Evolutionary conservation across 177 flowering plant species (phyloP).

Genomic region (Telopea speciosissima): DNA sequence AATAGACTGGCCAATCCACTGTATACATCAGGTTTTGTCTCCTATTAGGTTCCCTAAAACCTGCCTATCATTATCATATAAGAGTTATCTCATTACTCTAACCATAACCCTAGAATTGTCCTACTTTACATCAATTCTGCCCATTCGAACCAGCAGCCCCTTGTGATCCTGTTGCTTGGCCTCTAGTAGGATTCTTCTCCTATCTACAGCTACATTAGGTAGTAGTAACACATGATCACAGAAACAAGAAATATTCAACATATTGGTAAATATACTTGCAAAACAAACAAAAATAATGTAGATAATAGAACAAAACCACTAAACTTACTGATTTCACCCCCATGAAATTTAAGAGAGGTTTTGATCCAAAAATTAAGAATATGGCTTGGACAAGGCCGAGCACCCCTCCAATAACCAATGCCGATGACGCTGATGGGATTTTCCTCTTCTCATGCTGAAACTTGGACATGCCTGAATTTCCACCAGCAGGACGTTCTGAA

Average conservation of each 20-base stretch:
- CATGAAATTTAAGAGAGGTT: constrained; percentile 57
- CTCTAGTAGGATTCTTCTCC: too few relatives aligned
- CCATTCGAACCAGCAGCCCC: too few relatives aligned
- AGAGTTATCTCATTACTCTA: too few relatives aligned
- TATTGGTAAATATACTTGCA: background rate
- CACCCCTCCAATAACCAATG: constrained; percentile 55
- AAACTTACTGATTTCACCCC: constrained; percentile 65
- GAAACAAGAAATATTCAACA: background rate
- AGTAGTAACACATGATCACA: background rate
- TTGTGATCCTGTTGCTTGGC: too few relatives aligned
- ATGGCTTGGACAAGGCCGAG: constrained; percentile 75
- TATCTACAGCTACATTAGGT: too few relatives aligned
- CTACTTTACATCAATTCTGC: too few relatives aligned
- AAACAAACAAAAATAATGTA: background rate
- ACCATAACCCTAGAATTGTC: too few relatives aligned
- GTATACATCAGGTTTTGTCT: too few relatives aligned
- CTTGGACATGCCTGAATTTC: constrained; percentile 13
- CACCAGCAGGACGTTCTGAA: constrained; percentile 8
- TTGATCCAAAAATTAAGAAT: constrained; percentile 54
- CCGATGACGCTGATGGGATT: constrained; percentile 76
- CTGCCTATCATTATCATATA: too few relatives aligned
- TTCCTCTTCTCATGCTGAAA: constrained; percentile 27
- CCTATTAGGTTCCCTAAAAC: too few relatives aligned
- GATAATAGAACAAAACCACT: background rate
- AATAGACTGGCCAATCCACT: too few relatives aligned